A percentile compares a stretch with the other conserved stretches of the same genome.
These are phyloP conservation scores for Diphasiastrum complanatum DNA, from an alignment of 83 land plant genomes.

Conservation along the genomic window DNA sequence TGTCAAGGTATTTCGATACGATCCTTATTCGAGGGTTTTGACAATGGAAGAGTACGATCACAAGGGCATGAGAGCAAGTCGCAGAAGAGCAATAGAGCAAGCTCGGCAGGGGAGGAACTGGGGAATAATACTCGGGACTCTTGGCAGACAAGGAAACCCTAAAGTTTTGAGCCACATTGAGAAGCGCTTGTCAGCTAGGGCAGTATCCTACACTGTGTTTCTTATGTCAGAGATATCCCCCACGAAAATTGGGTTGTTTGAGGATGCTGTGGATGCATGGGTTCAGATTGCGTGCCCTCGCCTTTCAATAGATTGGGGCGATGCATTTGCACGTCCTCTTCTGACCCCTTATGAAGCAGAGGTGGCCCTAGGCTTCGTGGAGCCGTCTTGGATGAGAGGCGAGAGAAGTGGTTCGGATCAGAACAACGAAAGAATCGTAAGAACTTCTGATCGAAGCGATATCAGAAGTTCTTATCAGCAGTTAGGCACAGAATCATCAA, in stretches of 20 bases:
- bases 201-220: conserved; percentile 46
- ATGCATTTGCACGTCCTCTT: conserved; percentile 68
- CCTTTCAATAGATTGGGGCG: conserved; percentile 97
- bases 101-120: conserved; percentile 50
- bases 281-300: conserved; percentile 94
- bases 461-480: too few relatives aligned
- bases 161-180: conserved; percentile 60
- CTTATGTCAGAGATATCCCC: conserved; percentile 90
- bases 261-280: conserved; percentile 83
- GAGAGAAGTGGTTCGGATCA: not conserved
- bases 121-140: conserved; percentile 87
- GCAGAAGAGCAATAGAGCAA: conserved; percentile 62
- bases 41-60: conserved; percentile 85
- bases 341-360: conserved; percentile 86
- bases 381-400: conserved; percentile 79
- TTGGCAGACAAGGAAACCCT: conserved; percentile 93
- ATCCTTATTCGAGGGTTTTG: conserved; percentile 69
- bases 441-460: not conserved
- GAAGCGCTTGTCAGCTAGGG: conserved; percentile 48
- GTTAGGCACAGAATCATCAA: too few relatives aligned
- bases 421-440: conserved; percentile 1
- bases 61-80: conserved; percentile 65
- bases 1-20: conserved; percentile 65
- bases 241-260: conserved; percentile 56
- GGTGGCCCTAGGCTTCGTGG: conserved; percentile 70